Percentiles rank a stretch among this genome's conserved stretches.
These are phyloP conservation scores for Chlorella sp. DNA, from an alignment of 139 green algal genomes.

Conservation along the genomic window DNA sequence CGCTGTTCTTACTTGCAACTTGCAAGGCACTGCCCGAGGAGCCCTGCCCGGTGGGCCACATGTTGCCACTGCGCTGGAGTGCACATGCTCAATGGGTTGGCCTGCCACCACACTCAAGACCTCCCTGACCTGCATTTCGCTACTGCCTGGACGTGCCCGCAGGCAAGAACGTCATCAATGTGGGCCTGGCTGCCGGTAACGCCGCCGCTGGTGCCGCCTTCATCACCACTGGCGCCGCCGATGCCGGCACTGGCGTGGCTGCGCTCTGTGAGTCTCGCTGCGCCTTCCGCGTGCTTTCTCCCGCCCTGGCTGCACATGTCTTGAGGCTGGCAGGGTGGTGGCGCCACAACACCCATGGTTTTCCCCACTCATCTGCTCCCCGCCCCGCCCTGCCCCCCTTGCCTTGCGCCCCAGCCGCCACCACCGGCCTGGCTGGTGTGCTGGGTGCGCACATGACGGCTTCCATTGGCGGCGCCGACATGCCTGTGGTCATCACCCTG, in stretches of 20 bases:
- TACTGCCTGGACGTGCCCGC: neutral
- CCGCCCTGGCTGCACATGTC: no score
- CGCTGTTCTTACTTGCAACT: no score
- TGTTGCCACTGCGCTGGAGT: no score
- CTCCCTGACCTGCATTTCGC: no score
- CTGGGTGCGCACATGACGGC: constrained; percentile 87
- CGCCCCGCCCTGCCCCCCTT: no score
- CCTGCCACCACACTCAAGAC: neutral
- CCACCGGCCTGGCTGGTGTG: constrained; percentile 67
- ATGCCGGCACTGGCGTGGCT: constrained; percentile 49
- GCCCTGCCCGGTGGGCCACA: no score
- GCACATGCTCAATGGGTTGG: no score
- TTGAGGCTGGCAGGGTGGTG: no score
- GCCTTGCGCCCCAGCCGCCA: constrained; percentile 35
- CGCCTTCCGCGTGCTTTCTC: no score
- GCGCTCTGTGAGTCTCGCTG: constrained; percentile 46
- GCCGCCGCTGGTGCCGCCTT: constrained; percentile 60
- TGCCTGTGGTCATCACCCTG: constrained; percentile 94
- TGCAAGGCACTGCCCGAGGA: no score
- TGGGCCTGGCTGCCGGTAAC: constrained; percentile 56
- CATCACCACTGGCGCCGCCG: constrained; percentile 53
- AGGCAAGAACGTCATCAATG: constrained; percentile 83
- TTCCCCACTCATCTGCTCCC: no score
- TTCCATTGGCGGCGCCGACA: constrained; percentile 87
- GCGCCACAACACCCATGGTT: no score